Evolutionary conservation across 2,329 filamentous ascomycete genomes (phyloP), one percentile per base, ranked within the genome.

Genomic region (Oidium heveae): DNA sequence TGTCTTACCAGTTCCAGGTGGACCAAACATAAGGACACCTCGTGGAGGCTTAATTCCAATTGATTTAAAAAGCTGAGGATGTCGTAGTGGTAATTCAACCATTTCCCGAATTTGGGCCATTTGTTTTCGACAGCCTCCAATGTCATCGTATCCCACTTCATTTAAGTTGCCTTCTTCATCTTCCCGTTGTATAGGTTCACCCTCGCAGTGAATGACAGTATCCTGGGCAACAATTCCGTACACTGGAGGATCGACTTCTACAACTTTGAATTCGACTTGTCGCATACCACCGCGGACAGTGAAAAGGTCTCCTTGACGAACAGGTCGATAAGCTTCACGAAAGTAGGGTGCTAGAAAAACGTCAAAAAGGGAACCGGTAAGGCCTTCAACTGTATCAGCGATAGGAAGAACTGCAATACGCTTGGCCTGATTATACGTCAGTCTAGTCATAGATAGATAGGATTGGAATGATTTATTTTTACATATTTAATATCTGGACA

Each of bases 401-500:
- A 98, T 96, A 58, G 91, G 91, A 50, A 98, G 84, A 57, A 98
- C 91, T 58, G 91, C 91, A 67, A 98, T 95, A 66, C 91, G 86
- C 78, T 98, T 98, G 71, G 93, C 91, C 88, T 94, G 59, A 54
- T 56, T 22, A 55, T 47, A 47, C 32, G 52, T 67, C 60, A 66
- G 63, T 33, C 59, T 12, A 8, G 16, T 28, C 7, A 15, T 28
- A 13, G 12, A 3, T 10, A 32, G 1, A 13, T 4, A 15, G 15
- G 4, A 16, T 8, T 47, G 24, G 36, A 13, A 39, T n/a, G 43
- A 13, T 44, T 20, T 8, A 10, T 51, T 78, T 86, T 69, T 70
- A 94, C 88, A 69, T 98, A 98, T 94, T 98, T 98, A 75, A 98
- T 98, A 69, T 98, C 91, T 18, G 91, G 89, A 74, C 91, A 98